phyloP scores from a whole-genome alignment of 176 grass and related monocot genomes.

The barley (Hordeum vulgare) region MorexV3_pseudomolecules_assembly NC_058519.1:416272937-416273436 shows the following conservation, averaged over 20 bases:
- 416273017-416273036: constrained; percentile 23
- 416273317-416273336: constrained; percentile 21
- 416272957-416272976: constrained; percentile 11
- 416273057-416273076: constrained; percentile 39
- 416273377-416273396: constrained; percentile 61
- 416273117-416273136: constrained; percentile 36
- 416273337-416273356: constrained; percentile 44
- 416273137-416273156: constrained; percentile 47
- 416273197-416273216: constrained; percentile 16
- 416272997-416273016: not conserved
- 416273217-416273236: constrained; percentile 19
- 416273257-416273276: constrained; percentile 31
- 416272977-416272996: constrained; percentile 52
- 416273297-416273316: constrained; percentile 30
- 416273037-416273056: constrained; percentile 39
- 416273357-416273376: constrained; percentile 45
- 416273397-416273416: constrained; percentile 38
- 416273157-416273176: not conserved
- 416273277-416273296: constrained; percentile 39
- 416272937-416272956: constrained; percentile 19
- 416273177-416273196: not conserved
- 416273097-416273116: constrained; percentile 38
- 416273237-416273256: constrained; percentile 45
- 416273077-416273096: constrained; percentile 41
- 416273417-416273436: constrained; percentile 33